phyloP scores from a whole-genome alignment of 208 protist genomes.

The Blechomonas ayalai region DNA sequence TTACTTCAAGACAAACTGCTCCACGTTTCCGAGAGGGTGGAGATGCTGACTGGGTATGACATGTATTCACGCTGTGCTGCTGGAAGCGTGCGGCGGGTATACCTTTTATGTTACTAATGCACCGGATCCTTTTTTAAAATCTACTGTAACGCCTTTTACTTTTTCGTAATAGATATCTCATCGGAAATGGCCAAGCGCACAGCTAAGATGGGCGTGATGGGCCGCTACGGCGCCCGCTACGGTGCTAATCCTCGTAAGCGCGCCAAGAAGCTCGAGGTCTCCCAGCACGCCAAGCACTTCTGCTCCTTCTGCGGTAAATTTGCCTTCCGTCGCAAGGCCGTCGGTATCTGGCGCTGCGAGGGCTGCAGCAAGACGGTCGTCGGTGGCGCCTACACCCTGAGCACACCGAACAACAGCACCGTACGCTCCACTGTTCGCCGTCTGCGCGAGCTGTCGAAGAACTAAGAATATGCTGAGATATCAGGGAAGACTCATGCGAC shows the following conservation, averaged over 20 bases:
- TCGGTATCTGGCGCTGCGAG: slow-evolving; percentile 99
- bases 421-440: slow-evolving; percentile 97
- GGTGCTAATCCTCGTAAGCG: slow-evolving; percentile 98
- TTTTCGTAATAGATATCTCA: no score
- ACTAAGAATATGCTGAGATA: slow-evolving; percentile 16
- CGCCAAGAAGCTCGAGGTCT: slow-evolving; percentile 98
- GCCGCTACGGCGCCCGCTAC: slow-evolving; percentile 99
- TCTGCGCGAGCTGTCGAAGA: slow-evolving; percentile 93
- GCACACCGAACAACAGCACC: slow-evolving; percentile 94
- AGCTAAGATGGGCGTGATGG: slow-evolving; percentile 99
- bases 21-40: no score
- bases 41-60: no score
- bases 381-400: slow-evolving; percentile 97
- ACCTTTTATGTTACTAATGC: no score
- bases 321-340: slow-evolving; percentile 93
- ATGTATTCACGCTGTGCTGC: no score
- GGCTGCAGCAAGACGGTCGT: slow-evolving; percentile 95
- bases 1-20: no score
- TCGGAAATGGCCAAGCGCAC: slow-evolving; percentile 97
- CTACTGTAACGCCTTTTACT: neutral
- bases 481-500: neutral
- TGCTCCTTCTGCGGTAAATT: slow-evolving; percentile 99
- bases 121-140: neutral
- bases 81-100: no score
- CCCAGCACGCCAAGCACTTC: slow-evolving; percentile 97